Evolutionary conservation across 352 stramenopile genomes (phyloP).

Genomic region (Globisporangium solare): DNA sequence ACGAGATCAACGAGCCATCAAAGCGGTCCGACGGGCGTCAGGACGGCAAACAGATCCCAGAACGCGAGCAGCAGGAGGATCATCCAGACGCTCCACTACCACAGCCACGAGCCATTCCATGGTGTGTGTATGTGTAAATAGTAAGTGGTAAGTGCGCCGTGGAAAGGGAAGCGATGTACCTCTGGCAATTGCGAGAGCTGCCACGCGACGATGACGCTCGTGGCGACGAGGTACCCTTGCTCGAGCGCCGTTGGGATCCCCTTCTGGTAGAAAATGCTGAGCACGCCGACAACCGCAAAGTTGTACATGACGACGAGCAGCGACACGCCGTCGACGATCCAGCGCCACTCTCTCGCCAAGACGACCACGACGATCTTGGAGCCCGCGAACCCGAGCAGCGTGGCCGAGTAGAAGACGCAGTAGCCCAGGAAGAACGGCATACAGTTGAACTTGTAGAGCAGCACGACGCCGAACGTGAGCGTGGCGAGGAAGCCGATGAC

Average conservation of each 20-base stretch:
- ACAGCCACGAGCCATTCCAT: not conserved
- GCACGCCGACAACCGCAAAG: slow-evolving; percentile 77
- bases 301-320: slow-evolving; percentile 84
- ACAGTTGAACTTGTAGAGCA: slow-evolving; percentile 84
- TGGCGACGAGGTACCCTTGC: slow-evolving; percentile 90
- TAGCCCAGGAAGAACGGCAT: slow-evolving; percentile 73
- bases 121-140: too few species aligned
- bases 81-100: slow-evolving; percentile 81
- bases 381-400: slow-evolving; percentile 70
- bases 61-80: slow-evolving; percentile 91
- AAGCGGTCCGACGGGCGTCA: slow-evolving; percentile 93
- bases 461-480: slow-evolving; percentile 75
- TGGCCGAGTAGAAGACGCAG: slow-evolving; percentile 73
- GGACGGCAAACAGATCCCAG: slow-evolving; percentile 97
- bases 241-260: slow-evolving; percentile 76
- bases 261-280: slow-evolving; percentile 87
- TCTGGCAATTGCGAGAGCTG: slow-evolving; percentile 94
- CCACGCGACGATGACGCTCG: slow-evolving; percentile 95
- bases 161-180: slow-evolving; percentile 46
- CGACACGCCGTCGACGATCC: slow-evolving; percentile 47
- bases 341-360: slow-evolving; percentile 38
- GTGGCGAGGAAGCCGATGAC: slow-evolving; percentile 77
- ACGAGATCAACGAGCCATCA: slow-evolving; percentile 92
- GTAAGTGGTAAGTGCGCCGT: too few species aligned
- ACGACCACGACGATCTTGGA: slow-evolving; percentile 70